phyloP scores from a whole-genome alignment of 1,284 basidiomycete genomes.

The Leccinum griseonigrum region DNA sequence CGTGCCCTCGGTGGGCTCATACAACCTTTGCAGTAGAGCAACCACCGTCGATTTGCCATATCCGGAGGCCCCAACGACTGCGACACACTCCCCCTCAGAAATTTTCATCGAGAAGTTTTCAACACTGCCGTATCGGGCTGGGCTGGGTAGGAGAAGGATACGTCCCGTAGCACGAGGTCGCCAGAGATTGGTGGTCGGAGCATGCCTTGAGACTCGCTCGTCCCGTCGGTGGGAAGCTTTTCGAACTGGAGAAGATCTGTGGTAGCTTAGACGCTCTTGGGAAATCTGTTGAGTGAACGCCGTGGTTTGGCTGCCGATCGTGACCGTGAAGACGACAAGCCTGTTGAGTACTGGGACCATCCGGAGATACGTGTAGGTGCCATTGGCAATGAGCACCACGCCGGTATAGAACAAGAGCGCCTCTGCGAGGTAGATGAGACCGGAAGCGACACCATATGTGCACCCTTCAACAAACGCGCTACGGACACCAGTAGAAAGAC shows the following conservation, averaged over 20 bases:
- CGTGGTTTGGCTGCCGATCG: slow-evolving; percentile 88
- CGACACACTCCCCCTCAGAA: slow-evolving; percentile 75
- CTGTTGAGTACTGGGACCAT: slow-evolving; percentile 77
- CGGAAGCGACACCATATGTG: slow-evolving; percentile 77
- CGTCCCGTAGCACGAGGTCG: slow-evolving; percentile 64
- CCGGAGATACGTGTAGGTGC: slow-evolving; percentile 64
- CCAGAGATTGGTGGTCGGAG: slow-evolving; percentile 70
- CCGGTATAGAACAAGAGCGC: slow-evolving; percentile 91
- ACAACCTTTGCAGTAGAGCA: too few relatives aligned
- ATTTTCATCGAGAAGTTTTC: slow-evolving; percentile 63
- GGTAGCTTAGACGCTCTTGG: slow-evolving; percentile 79
- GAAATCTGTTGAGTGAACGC: slow-evolving; percentile 80
- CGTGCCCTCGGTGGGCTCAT: too few relatives aligned
- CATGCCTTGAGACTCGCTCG: slow-evolving; percentile 67
- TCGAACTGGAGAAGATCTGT: slow-evolving; percentile 73
- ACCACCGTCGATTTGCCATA: too few relatives aligned
- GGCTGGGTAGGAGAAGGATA: slow-evolving; percentile 82
- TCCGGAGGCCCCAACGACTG: slow-evolving; percentile 83
- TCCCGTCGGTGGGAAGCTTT: slow-evolving; percentile 51
- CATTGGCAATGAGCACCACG: slow-evolving; percentile 75
- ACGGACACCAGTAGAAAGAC: slow-evolving; percentile 67
- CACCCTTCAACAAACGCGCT: slow-evolving; percentile 85
- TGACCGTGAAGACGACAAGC: slow-evolving; percentile 92
- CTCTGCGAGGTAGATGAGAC: slow-evolving; percentile 85
- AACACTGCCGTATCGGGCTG: slow-evolving; percentile 73